A percentile compares a stretch with the other conserved stretches of the same genome.
Evolutionary conservation across 192 early-diverging fungal genomes (phyloP).

Genomic region (Coemansia sp.): DNA sequence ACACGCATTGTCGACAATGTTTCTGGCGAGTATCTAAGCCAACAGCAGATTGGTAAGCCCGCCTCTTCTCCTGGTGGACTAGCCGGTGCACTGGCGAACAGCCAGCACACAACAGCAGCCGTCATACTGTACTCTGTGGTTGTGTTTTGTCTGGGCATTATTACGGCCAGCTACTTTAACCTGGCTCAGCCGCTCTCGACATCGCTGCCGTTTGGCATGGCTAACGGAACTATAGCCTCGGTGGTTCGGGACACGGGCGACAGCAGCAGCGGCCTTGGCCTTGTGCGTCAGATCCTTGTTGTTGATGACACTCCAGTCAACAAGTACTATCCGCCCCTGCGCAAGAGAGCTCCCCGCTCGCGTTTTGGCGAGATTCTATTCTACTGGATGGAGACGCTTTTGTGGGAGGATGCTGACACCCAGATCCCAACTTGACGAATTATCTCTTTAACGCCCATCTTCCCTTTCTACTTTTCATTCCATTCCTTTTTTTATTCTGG

Average conservation of each 20-base stretch:
- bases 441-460: neutral
- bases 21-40: conserved; percentile 31
- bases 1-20: conserved; percentile 53
- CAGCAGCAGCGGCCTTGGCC: conserved; percentile 22
- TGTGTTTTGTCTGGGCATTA: conserved; percentile 53
- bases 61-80: conserved; percentile 14
- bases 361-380: conserved; percentile 52
- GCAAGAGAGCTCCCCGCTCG: conserved; percentile 48
- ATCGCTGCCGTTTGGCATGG: conserved; percentile 24
- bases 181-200: conserved; percentile 39
- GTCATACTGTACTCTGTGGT: conserved; percentile 54
- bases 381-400: conserved; percentile 60
- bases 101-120: conserved; percentile 45
- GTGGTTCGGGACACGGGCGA: conserved; percentile 21
- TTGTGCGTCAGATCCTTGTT: conserved; percentile 52
- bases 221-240: conserved; percentile 31
- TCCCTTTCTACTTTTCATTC: neutral
- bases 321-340: conserved; percentile 47
- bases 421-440: conserved; percentile 47
- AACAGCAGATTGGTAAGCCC: conserved; percentile 16
- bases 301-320: conserved; percentile 48
- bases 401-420: conserved; percentile 50
- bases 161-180: conserved; percentile 52
- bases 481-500: neutral
- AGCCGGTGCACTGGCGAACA: conserved; percentile 28